Evolutionary conservation across 176 grass and related monocot species (phyloP).

Genomic region (Phoenix roebelenii): DNA sequence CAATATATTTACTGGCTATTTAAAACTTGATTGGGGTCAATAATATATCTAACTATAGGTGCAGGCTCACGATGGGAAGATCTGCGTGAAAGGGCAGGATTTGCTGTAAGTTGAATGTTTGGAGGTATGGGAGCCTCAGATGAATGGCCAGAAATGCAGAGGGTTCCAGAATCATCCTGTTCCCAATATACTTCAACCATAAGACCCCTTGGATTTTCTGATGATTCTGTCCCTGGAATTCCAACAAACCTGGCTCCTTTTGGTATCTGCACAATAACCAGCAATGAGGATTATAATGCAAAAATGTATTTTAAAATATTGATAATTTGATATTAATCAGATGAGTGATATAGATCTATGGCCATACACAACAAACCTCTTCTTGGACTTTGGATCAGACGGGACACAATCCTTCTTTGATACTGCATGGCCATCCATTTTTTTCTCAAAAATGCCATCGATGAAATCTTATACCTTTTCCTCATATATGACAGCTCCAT

Average conservation of each 20-base stretch:
- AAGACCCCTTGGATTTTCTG: constrained; percentile 66
- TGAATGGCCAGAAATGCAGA: constrained; percentile 83
- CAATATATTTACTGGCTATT: constrained; percentile 5
- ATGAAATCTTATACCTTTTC: no score
- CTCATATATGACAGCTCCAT: no score
- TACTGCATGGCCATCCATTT: no score
- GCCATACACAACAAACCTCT: no score
- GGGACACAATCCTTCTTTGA: no score
- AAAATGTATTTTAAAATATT: not conserved
- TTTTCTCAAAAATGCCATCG: no score
- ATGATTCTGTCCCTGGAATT: constrained; percentile 79
- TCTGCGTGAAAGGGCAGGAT: constrained; percentile 36
- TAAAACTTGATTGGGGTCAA: constrained; percentile 42
- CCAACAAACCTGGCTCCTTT: constrained; percentile 73
- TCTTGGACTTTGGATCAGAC: no score
- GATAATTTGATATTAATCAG: no score
- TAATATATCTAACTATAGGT: constrained; percentile 41
- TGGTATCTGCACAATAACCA: constrained; percentile 50
- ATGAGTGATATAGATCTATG: no score
- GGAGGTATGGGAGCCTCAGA: constrained; percentile 40
- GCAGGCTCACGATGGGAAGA: constrained; percentile 11
- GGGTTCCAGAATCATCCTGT: constrained; percentile 66
- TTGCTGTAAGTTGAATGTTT: constrained; percentile 38
- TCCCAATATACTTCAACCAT: constrained; percentile 98
- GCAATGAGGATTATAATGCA: not conserved